Percentiles rank a stretch among this genome's conserved stretches.
These are phyloP conservation scores for Parasitella parasitica DNA, from an alignment of 371 early-diverging fungal genomes.

Conservation along the genomic window DNA sequence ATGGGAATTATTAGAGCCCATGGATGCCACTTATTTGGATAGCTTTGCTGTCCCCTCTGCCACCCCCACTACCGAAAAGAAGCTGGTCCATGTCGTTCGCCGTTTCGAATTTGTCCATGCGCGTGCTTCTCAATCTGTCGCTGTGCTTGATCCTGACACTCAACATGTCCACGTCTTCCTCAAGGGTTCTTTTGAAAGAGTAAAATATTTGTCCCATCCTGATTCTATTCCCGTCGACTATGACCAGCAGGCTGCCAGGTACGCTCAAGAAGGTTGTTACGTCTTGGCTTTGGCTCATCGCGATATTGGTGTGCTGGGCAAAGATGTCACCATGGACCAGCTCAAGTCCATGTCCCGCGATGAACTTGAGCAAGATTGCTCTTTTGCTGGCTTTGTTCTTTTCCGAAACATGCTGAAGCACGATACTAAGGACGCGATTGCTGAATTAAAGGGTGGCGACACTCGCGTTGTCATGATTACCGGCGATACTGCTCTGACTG, in stretches of 20 bases:
- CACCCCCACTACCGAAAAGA: slow-evolving; percentile 9
- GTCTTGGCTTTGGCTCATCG: slow-evolving; percentile 75
- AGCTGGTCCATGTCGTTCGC: slow-evolving; percentile 55
- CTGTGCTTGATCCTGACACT: slow-evolving; percentile 58
- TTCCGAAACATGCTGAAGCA: slow-evolving; percentile 90
- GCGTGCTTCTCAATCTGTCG: slow-evolving; percentile 83
- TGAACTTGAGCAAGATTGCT: slow-evolving; percentile 64
- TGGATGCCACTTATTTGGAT: slow-evolving; percentile 22
- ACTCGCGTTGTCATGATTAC: slow-evolving; percentile 88
- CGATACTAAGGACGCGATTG: slow-evolving; percentile 74
- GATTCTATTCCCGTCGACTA: slow-evolving; percentile 65
- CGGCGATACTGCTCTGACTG: slow-evolving; percentile 90
- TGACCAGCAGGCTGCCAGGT: slow-evolving; percentile 53
- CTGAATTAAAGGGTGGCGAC: slow-evolving; percentile 73
- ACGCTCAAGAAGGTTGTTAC: slow-evolving; percentile 79
- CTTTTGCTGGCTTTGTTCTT: slow-evolving; percentile 76
- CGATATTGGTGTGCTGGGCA: slow-evolving; percentile 45
- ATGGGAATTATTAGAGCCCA: slow-evolving; percentile 23
- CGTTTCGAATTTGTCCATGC: slow-evolving; percentile 90
- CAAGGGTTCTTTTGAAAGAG: slow-evolving; percentile 83
- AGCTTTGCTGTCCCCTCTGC: slow-evolving; percentile 19
- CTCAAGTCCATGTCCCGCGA: slow-evolving; percentile 56
- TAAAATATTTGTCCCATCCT: slow-evolving; percentile 52
- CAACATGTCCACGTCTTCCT: slow-evolving; percentile 63
- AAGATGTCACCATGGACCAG: slow-evolving; percentile 39